These are phyloP conservation scores for Sclerotinia subarctica DNA, from an alignment of 2,329 filamentous ascomycete species.

Conservation along the genomic window DNA sequence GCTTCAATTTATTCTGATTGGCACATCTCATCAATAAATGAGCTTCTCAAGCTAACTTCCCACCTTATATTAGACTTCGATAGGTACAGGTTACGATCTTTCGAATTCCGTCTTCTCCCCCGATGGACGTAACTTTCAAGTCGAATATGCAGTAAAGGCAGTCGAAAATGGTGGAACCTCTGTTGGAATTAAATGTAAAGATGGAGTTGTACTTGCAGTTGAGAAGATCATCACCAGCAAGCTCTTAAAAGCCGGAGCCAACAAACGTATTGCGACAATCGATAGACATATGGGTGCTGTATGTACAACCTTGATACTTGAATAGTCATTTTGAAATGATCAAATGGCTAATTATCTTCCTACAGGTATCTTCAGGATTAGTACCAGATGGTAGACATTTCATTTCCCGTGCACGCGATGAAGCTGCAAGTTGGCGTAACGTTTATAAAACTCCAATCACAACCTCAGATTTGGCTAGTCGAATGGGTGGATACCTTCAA, in stretches of 20 bases:
- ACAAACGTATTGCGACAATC: conserved; percentile 94
- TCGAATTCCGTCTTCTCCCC: conserved; percentile 99
- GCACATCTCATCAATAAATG: not conserved
- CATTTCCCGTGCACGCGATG: conserved; percentile 87
- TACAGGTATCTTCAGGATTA: conserved; percentile 89
- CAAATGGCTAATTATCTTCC: conserved; percentile 22
- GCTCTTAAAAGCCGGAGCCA: conserved; percentile 88
- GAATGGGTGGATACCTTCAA: conserved; percentile 95
- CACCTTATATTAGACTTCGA: conserved; percentile 73
- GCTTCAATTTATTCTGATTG: conserved; percentile 25
- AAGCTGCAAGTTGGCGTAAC: conserved; percentile 85
- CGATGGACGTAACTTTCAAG: conserved; percentile 98
- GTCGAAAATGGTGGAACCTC: conserved; percentile 97
- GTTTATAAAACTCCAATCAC: conserved; percentile 95
- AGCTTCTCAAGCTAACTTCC: conserved; percentile 28
- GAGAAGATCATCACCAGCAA: conserved; percentile 97
- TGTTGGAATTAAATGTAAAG: conserved; percentile 93
- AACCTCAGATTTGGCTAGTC: conserved; percentile 79
- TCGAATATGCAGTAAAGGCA: conserved; percentile 97
- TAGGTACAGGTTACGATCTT: conserved; percentile 99
- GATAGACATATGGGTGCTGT: conserved; percentile 93
- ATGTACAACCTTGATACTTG: conserved; percentile 42
- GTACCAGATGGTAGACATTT: conserved; percentile 95
- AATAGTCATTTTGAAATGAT: not conserved
- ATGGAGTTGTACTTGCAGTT: conserved; percentile 91